These are phyloP conservation scores for Auxenochlorella protothecoides DNA, from an alignment of 139 green algal species.

Conservation along the genomic window DNA sequence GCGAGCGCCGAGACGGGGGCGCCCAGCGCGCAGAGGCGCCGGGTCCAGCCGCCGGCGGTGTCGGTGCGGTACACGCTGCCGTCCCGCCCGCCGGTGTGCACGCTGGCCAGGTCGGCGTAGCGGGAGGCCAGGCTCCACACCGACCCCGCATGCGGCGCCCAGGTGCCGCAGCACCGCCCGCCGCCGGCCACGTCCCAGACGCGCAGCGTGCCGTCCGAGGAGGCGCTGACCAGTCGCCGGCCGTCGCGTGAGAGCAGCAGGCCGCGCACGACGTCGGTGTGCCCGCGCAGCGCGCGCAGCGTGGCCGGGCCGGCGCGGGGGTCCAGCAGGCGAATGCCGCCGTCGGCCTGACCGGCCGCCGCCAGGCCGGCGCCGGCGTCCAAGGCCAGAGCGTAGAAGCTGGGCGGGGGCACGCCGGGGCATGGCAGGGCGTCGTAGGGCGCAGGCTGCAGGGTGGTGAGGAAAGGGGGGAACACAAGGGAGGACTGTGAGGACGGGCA, in stretches of 20 bases:
- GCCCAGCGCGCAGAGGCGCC: too few species aligned
- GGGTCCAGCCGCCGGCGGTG: too few species aligned
- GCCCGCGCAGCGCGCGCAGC: conserved; percentile 64
- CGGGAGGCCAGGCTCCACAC: conserved; percentile 69
- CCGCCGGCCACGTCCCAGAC: conserved; percentile 80
- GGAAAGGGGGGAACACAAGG: too few species aligned
- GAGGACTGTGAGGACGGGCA: too few species aligned
- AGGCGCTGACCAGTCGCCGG: conserved; percentile 16
- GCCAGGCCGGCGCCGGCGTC: conserved; percentile 46
- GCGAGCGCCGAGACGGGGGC: too few species aligned
- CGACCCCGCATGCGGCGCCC: conserved; percentile 69
- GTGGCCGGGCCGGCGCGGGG: conserved; percentile 34
- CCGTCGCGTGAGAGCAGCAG: conserved; percentile 41
- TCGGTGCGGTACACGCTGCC: conserved; percentile 38
- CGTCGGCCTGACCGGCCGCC: conserved; percentile 59
- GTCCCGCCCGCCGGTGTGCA: conserved; percentile 77
- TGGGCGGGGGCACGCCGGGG: conserved; percentile 17
- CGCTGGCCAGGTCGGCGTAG: conserved; percentile 20
- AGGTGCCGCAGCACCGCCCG: conserved; percentile 64
- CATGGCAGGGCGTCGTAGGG: too few species aligned
- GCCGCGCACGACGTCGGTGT: conserved; percentile 73
- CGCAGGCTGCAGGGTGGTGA: too few species aligned
- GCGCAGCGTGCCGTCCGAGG: conserved; percentile 70
- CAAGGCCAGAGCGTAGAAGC: conserved; percentile 72
- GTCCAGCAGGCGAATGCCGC: conserved; percentile 56